These are phyloP conservation scores for Artemisia annua DNA, from an alignment of 129 eudicot species.

Conservation along the genomic window DNA sequence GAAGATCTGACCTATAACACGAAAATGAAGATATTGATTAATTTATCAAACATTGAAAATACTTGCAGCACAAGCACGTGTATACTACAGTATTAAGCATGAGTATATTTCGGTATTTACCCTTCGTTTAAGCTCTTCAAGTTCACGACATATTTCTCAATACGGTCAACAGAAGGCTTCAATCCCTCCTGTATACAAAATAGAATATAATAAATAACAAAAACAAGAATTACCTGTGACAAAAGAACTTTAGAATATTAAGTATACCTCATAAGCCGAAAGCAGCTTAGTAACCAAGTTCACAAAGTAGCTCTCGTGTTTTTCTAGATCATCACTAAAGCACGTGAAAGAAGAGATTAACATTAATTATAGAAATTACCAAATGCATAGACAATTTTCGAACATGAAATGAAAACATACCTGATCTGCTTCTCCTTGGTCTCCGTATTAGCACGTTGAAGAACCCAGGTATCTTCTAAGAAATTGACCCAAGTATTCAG, in stretches of 20 bases:
- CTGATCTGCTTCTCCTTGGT: conserved; percentile 69
- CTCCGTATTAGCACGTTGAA: conserved; percentile 70
- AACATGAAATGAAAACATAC: conserved; percentile 39
- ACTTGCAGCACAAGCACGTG: neutral
- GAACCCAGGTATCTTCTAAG: conserved; percentile 94
- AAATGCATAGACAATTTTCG: neutral
- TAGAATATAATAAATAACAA: conserved; percentile 9
- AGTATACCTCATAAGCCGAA: conserved; percentile 67
- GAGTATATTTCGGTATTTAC: conserved; percentile 33
- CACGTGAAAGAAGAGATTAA: conserved; percentile 23
- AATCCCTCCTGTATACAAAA: conserved; percentile 61
- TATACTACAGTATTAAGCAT: neutral
- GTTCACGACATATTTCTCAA: conserved; percentile 71
- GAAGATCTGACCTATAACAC: conserved; percentile 41
- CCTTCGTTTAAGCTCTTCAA: conserved; percentile 69
- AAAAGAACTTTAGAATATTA: neutral
- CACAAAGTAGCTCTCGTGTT: conserved; percentile 77
- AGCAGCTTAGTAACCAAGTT: conserved; percentile 73
- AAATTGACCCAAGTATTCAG: conserved; percentile 90
- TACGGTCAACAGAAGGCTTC: conserved; percentile 75
- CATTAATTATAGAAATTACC: neutral
- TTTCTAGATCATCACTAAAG: conserved; percentile 75
- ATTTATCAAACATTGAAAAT: conserved; percentile 1
- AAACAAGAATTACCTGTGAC: neutral
- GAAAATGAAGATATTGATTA: neutral